These are phyloP conservation scores for Ganoderma boninense DNA, from an alignment of 1,284 basidiomycete species.

Conservation along the genomic window DNA sequence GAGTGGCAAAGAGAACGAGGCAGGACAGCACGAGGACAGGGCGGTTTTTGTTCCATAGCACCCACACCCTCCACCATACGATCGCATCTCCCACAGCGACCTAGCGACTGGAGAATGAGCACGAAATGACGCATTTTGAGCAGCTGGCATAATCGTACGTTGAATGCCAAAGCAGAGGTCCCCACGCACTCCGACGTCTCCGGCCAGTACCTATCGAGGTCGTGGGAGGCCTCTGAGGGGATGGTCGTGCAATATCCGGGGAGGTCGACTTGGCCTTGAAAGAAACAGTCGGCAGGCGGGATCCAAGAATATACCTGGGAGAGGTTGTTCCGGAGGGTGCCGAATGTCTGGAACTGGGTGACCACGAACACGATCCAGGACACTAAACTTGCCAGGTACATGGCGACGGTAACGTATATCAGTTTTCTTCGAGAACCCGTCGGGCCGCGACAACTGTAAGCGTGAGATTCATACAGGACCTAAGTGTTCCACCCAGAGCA, in stretches of 20 bases:
- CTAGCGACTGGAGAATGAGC: too few relatives aligned
- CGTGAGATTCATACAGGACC: too few relatives aligned
- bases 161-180: background rate
- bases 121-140: background rate
- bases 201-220: background rate
- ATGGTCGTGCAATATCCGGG: background rate
- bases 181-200: background rate
- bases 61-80: constrained; percentile 10
- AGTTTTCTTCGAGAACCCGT: too few relatives aligned
- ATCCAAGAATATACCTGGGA: background rate
- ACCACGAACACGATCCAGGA: background rate
- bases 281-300: background rate
- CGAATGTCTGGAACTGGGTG: background rate
- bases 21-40: background rate
- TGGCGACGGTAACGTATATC: background rate
- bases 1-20: background rate
- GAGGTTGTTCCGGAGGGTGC: background rate
- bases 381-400: background rate
- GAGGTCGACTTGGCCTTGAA: background rate
- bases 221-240: background rate
- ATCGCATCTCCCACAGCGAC: constrained; percentile 4
- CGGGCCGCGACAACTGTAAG: too few relatives aligned
- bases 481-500: too few relatives aligned
- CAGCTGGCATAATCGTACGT: background rate
- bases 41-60: background rate